Percentiles rank a stretch among this genome's conserved stretches.
Evolutionary conservation across 345 rosid species (phyloP).

Genomic region (Psidium guajava): DNA sequence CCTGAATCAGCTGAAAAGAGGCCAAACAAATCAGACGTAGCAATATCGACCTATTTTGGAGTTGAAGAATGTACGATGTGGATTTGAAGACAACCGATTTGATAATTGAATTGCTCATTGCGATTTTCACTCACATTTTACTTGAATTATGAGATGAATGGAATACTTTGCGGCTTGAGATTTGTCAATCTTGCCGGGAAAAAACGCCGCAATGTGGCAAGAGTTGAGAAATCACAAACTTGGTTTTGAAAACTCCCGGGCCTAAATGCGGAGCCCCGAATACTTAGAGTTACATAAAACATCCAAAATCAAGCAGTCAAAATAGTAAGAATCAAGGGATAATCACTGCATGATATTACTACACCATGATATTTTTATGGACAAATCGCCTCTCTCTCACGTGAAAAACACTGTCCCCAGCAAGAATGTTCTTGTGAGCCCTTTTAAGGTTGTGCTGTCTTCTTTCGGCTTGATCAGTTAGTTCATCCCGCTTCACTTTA

Average conservation of each 20-base stretch:
- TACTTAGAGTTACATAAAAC: not conserved
- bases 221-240: not conserved
- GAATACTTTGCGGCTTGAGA: rapidly evolving
- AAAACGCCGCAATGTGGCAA: not conserved
- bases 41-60: not conserved
- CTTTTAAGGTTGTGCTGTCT: not conserved
- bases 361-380: not conserved
- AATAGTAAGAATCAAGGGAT: not conserved
- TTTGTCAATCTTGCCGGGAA: rapidly evolving
- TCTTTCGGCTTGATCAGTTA: not conserved
- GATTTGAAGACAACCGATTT: not conserved
- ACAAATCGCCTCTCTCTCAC: not conserved
- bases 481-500: not conserved
- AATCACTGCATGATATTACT: not conserved
- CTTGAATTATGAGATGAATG: not conserved
- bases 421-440: not conserved
- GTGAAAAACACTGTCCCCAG: not conserved
- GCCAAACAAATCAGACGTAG: not conserved
- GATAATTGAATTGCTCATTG: rapidly evolving
- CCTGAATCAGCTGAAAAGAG: not conserved
- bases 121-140: not conserved
- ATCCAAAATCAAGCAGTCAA: not conserved
- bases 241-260: rapidly evolving
- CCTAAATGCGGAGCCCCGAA: not conserved
- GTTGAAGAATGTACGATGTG: not conserved